Base-by-base conservation (phyloP, 1,139 yeast species). In the Blastobotrys indianensis region DNA sequence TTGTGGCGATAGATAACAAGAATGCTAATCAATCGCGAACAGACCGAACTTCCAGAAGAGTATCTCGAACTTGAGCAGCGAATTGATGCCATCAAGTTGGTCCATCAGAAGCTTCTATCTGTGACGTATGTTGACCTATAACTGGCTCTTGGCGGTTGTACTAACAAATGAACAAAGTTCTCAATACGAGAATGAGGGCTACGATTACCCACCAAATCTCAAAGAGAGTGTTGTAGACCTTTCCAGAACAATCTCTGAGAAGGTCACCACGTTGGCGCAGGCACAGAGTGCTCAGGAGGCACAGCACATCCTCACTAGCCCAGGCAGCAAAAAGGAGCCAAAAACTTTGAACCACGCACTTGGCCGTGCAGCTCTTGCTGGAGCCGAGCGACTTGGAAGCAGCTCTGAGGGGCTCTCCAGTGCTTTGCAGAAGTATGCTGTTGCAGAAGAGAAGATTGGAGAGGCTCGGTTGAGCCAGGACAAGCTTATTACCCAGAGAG, bases 391-490 rank as follows among this genome's bases (percentile, higher is more conserved):
- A 44, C 63, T 75, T 15, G 71, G 68, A 41, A 66, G 69, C 42
- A 66, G 65, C 51, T 55, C 69, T 20, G 60, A 65, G 48, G 65
- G 73, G 13, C 61, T 77, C 44, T 73, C 79, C 17, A 71, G 73
- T 44, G 76, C 78, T 11, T 65, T 72, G 54, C 70, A 69, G 56
- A 73, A 69, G 63, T 74, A 71, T 53, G 76, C 81, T 46, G 73
- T 73, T 47, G 73, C 77, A 34, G 80, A 79, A 62, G 69, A 79
- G 56, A 82, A 84, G 63, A 76, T 87, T 47, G 95, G 94, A 46
- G 87, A 83, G 57, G 88, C 92, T 16, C 78, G 95, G 59, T 72
- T 86, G 55, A 85, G 84, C 44, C 95, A 87, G 69, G 95, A 87
- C 64, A 81, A 79, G 55, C 72, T 82, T 64, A 82, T 87, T 57